Base-by-base conservation (phyloP, 2,329 filamentous ascomycete species). In the Phoma sp. region DNA sequence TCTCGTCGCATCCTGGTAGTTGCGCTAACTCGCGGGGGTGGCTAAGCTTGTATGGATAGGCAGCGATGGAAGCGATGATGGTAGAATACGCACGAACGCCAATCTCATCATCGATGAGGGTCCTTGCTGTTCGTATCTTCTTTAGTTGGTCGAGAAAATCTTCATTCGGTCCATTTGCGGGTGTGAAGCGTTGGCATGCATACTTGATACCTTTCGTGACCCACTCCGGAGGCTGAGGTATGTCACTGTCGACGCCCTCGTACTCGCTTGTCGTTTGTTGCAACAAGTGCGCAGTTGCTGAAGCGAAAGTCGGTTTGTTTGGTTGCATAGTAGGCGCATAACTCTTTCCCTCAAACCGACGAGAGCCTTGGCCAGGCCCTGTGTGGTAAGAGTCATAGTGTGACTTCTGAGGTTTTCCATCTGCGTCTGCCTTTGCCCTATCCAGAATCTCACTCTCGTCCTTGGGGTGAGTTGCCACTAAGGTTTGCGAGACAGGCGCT, bases 11-110 rank as follows among this genome's bases (percentile, higher is more conserved):
- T 0, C 92, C 91, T 0, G 93, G 93, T 0, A 99, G 77, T 1
- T 66, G 65, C 9, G 74, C 41, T 10, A 83, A 69, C 61, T 82
- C 81, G 5, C 70, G 64, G 1, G 73, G 68, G 19, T 74, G 78
- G 19, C 71, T 77, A 56, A 89, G 70, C 36, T 70, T 74, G 65
- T 85, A 77, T 0, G 93, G 92, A 67, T 97, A 97, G 0, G 94
- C 91, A 3, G 91, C 86, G 17, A 99, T 74, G 0, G 90, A 79
- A 6, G 95, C 92, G 61, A 98, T 96, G 12, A 89, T 88, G 2
- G 89, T 92, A 27, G 90, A 93, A 71, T 98, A 98, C 0, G 94
- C 92, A 43, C 92, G 85, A 0, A 93, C 86, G 2, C 91, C 92
- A 55, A 96, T 86, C 41, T 89, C 82, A 65, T 97, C 92, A 8